phyloP scores from a whole-genome alignment of 345 rosid genomes.

The Kernera saxatilis region DNA sequence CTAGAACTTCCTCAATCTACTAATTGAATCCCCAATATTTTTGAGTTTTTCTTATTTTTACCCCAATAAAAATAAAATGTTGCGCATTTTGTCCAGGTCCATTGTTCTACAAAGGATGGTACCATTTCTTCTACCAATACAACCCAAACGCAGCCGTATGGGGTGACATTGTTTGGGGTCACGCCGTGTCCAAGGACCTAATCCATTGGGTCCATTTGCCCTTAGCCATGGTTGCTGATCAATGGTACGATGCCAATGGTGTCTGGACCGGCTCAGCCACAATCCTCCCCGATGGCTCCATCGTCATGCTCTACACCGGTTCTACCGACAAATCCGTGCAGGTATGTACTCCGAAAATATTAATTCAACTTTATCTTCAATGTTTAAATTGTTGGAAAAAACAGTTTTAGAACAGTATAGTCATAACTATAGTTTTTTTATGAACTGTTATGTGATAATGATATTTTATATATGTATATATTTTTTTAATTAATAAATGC shows the following conservation, averaged over 20 bases:
- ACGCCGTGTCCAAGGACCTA: conserved; percentile 75
- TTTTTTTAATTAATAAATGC: too few relatives aligned
- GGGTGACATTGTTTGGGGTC: conserved; percentile 99
- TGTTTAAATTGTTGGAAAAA: background rate
- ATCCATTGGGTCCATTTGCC: conserved; percentile 94
- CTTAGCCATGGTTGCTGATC: conserved; percentile 67
- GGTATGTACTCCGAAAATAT: conserved; percentile 24
- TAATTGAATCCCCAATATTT: background rate
- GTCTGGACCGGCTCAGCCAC: conserved; percentile 98
- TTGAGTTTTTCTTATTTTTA: background rate
- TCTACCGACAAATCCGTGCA: conserved; percentile 51
- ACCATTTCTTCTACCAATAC: conserved; percentile 93
- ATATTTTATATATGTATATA: too few relatives aligned
- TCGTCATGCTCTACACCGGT: conserved; percentile 83
- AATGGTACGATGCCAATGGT: conserved; percentile 68
- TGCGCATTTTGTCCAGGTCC: conserved; percentile 53
- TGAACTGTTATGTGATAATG: too few relatives aligned
- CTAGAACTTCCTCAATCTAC: background rate
- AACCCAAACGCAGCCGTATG: conserved; percentile 84
- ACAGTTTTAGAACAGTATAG: background rate
- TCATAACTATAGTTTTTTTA: too few relatives aligned
- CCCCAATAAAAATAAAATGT: background rate
- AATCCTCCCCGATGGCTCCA: conserved; percentile 52
- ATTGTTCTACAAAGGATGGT: conserved; percentile 69
- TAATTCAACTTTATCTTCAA: background rate